phyloP scores from a whole-genome alignment of 2,329 filamentous ascomycete species.

The Hypoxylon rubiginosum region DNA sequence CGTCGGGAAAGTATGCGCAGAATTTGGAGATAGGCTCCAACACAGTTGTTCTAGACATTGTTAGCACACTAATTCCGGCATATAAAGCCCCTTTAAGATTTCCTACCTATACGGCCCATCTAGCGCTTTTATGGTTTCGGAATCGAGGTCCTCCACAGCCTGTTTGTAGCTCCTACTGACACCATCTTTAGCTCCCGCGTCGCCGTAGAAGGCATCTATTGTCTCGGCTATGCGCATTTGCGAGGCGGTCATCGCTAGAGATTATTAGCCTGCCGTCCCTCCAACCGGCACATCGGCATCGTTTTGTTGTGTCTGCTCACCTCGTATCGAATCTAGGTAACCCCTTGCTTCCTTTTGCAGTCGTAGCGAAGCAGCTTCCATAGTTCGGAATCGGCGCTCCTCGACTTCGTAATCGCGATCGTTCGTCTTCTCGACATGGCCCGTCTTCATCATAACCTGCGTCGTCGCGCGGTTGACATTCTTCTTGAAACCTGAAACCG shows the following conservation, averaged over 20 bases:
- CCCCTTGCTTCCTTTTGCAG: conserved; percentile 98
- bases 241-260: conserved; percentile 92
- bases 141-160: conserved; percentile 96
- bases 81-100: not conserved
- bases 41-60: conserved; percentile 78
- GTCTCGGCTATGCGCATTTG: conserved; percentile 99
- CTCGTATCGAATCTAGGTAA: conserved; percentile 94
- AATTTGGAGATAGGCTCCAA: conserved; percentile 96
- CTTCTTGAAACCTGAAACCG: conserved; percentile 81
- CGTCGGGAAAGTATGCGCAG: conserved; percentile 98
- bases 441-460: conserved; percentile 99
- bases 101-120: conserved; percentile 90
- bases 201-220: conserved; percentile 98
- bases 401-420: conserved; percentile 99
- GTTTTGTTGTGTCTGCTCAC: conserved; percentile 58
- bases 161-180: conserved; percentile 98
- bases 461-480: conserved; percentile 99
- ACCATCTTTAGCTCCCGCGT: conserved; percentile 92
- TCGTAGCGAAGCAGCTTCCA: conserved; percentile 93
- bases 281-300: conserved; percentile 19
- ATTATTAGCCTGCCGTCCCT: not conserved
- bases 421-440: conserved; percentile 98
- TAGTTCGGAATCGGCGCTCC: conserved; percentile 94
- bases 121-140: conserved; percentile 97
- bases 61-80: conserved; percentile 26